These are phyloP conservation scores for Boletus insuetus DNA, from an alignment of 768 basidiomycete species.

Conservation along the genomic window DNA sequence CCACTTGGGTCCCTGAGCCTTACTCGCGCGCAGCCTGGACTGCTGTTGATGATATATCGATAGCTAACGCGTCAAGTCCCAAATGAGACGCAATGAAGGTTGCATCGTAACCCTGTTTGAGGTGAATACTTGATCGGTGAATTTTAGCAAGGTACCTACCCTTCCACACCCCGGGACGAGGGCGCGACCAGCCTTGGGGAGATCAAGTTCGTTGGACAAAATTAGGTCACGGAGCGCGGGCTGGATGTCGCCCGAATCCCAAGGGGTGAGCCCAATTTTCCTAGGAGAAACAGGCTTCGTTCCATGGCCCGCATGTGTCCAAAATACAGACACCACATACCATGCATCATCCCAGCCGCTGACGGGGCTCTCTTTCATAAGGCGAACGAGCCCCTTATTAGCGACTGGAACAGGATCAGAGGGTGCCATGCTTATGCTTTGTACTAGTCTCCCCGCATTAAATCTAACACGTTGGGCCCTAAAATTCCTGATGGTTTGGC, in stretches of 20 bases:
- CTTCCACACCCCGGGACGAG: slow-evolving; percentile 61
- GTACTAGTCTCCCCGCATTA: neutral
- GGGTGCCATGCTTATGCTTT: neutral
- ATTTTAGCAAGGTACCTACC: slow-evolving; percentile 14
- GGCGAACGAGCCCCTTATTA: slow-evolving; percentile 1
- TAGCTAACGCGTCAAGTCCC: slow-evolving; percentile 15
- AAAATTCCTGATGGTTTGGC: neutral
- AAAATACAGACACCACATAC: neutral
- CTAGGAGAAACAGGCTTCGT: slow-evolving; percentile 24
- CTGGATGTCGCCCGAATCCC: slow-evolving; percentile 57
- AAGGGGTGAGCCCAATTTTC: slow-evolving; percentile 54
- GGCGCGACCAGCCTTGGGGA: slow-evolving; percentile 44
- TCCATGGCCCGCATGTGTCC: neutral
- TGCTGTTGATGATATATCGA: slow-evolving; percentile 19
- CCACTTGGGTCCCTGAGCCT: neutral
- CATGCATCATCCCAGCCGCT: slow-evolving; percentile 23
- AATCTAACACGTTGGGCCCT: neutral
- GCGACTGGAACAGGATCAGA: neutral
- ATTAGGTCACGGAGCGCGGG: slow-evolving; percentile 55
- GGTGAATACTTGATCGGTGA: neutral
- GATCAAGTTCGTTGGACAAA: slow-evolving; percentile 40
- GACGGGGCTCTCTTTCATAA: slow-evolving; percentile 12
- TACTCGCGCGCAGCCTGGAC: slow-evolving; percentile 19
- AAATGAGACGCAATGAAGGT: slow-evolving; percentile 14
- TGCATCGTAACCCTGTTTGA: slow-evolving; percentile 20